phyloP scores from a whole-genome alignment of 208 protist genomes.

The Phytomonas sp. region DNA sequence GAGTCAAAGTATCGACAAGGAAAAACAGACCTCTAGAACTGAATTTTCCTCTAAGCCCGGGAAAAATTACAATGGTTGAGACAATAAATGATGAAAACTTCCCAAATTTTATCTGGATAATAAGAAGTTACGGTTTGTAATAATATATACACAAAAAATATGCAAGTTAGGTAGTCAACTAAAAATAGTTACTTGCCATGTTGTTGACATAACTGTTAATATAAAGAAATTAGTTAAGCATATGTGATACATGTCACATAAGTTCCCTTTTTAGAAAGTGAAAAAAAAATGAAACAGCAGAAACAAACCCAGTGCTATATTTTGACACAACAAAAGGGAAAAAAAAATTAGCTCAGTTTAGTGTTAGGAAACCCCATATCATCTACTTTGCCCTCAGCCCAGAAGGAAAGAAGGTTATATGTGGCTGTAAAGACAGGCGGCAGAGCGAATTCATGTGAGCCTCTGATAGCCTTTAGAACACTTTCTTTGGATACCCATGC shows the following conservation, averaged over 20 bases:
- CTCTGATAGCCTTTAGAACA: constrained; percentile 22
- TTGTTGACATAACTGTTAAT: not conserved
- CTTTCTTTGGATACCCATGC: constrained; percentile 38
- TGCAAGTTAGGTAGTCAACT: not conserved
- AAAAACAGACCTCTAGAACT: not conserved
- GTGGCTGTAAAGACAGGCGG: constrained; percentile 21
- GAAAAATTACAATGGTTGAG: not conserved
- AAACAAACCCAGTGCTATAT: not conserved
- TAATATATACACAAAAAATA: not conserved
- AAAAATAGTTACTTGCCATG: not conserved
- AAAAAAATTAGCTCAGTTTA: not conserved
- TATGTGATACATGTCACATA: not conserved
- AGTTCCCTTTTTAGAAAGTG: not conserved
- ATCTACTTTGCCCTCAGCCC: constrained; percentile 27
- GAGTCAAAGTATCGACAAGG: not conserved
- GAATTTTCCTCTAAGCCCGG: not conserved
- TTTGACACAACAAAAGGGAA: not conserved
- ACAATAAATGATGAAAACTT: not conserved
- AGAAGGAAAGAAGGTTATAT: constrained; percentile 21
- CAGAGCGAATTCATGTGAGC: constrained; percentile 22
- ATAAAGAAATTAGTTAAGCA: not conserved
- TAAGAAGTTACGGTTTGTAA: not conserved
- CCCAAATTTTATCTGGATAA: not conserved
- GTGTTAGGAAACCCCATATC: constrained; percentile 8
- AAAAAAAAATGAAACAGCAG: not conserved